Conservation (phyloP, 2,329 filamentous ascomycete genomes). For the Venturiaceae sp. region DNA sequence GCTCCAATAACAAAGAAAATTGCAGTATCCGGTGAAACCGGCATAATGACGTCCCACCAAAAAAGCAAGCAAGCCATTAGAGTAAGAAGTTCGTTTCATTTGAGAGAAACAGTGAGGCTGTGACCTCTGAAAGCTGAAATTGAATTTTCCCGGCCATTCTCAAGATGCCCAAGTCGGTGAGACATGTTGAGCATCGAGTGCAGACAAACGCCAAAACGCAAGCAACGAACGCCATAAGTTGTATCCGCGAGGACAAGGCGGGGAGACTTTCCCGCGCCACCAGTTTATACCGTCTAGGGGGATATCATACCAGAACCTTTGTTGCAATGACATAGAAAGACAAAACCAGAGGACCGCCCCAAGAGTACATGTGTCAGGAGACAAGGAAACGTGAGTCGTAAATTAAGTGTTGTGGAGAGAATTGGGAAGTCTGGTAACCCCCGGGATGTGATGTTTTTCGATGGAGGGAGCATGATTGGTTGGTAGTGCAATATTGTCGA, state of each 20-base stretch:
- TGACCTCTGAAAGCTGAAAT: not conserved
- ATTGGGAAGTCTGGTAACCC: not conserved
- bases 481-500: not conserved
- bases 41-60: not conserved
- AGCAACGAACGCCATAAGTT: not conserved
- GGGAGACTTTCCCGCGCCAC: not conserved
- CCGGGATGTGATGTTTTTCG: not conserved
- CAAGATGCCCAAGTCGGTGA: not conserved
- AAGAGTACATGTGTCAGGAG: not conserved
- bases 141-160: not conserved
- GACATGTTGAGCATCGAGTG: not conserved
- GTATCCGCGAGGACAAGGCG: conserved; percentile 4
- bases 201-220: not conserved
- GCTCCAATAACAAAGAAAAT: not conserved
- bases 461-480: not conserved
- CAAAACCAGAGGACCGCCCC: not conserved
- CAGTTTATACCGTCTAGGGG: not conserved
- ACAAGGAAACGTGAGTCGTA: not conserved
- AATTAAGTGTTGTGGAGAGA: not conserved
- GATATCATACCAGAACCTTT: conserved; percentile 1
- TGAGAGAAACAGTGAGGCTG: not conserved
- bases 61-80: not conserved
- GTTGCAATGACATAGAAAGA: not conserved
- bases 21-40: not conserved
- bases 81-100: not conserved